phyloP scores from a whole-genome alignment of 306 rosid genomes.

The Arachis hypogaea region DNA sequence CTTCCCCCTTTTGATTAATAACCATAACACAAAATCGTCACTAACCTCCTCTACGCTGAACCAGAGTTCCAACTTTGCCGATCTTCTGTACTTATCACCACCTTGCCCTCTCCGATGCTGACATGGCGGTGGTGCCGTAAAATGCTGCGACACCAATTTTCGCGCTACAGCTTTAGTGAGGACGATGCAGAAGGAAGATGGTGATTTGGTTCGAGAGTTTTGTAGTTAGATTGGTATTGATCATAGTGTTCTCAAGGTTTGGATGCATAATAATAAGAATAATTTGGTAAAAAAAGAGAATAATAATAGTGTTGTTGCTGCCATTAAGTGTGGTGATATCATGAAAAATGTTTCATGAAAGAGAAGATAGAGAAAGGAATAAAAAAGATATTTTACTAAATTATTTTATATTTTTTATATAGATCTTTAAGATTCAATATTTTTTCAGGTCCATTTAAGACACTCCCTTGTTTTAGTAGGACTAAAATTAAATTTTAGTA shows the following conservation, averaged over 20 bases:
- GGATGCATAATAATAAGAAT: constrained; percentile 99
- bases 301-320: not conserved
- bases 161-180: constrained; percentile 6
- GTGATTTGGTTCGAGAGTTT: constrained; percentile 58
- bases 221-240: constrained; percentile 73
- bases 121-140: constrained; percentile 45
- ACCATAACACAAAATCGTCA: constrained; percentile 64
- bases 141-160: constrained; percentile 31
- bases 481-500: too few species aligned
- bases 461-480: too few species aligned
- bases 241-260: constrained; percentile 78
- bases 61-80: constrained; percentile 88
- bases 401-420: too few species aligned
- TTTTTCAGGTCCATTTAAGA: too few species aligned
- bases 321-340: constrained; percentile 7
- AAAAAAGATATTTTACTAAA: too few species aligned
- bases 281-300: constrained; percentile 52
- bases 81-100: constrained; percentile 82
- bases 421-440: too few species aligned
- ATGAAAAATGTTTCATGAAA: too few species aligned
- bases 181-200: constrained; percentile 82
- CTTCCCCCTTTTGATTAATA: too few species aligned
- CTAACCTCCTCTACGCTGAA: constrained; percentile 46
- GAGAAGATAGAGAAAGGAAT: too few species aligned
- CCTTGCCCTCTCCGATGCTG: constrained; percentile 71